phyloP scores from a whole-genome alignment of 805 yeast genomes.

The Suhomyces sp. region DNA sequence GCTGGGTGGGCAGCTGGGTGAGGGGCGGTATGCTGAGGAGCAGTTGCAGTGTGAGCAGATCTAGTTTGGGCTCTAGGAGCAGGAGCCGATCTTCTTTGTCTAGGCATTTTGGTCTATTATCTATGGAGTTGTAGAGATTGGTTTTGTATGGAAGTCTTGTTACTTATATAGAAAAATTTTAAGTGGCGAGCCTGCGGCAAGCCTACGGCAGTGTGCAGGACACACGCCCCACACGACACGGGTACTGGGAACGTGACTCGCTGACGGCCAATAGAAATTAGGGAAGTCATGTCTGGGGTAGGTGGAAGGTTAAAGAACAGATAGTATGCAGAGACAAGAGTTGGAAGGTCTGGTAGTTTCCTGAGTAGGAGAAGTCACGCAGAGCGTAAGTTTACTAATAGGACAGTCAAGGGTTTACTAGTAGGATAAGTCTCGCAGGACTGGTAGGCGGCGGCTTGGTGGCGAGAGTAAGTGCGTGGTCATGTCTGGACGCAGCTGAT shows the following conservation, averaged over 20 bases:
- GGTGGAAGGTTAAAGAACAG: not conserved
- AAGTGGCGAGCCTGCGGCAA: conserved; percentile 2
- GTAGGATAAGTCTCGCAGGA: not conserved
- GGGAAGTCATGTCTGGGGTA: not conserved
- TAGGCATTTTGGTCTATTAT: conserved; percentile 35
- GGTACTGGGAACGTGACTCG: not conserved
- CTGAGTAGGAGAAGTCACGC: too few relatives aligned
- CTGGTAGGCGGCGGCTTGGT: not conserved
- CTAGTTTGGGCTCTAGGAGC: conserved; percentile 55
- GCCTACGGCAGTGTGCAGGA: conserved; percentile 2
- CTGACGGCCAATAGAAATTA: not conserved
- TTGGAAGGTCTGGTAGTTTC: not conserved
- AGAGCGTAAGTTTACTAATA: too few relatives aligned
- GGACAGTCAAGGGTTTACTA: too few relatives aligned
- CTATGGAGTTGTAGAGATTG: not conserved
- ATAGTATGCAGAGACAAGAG: too few relatives aligned
- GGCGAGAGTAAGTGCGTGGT: not conserved
- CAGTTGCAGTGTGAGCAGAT: conserved; percentile 76
- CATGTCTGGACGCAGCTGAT: not conserved
- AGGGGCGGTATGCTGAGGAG: conserved; percentile 32
- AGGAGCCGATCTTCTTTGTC: conserved; percentile 54
- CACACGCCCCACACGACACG: not conserved
- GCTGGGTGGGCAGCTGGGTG: conserved; percentile 47
- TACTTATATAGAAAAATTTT: conserved; percentile 6
- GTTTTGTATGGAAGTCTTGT: not conserved